phyloP scores from a whole-genome alignment of 352 stramenopile species.

The Phytophthora melonis region DNA sequence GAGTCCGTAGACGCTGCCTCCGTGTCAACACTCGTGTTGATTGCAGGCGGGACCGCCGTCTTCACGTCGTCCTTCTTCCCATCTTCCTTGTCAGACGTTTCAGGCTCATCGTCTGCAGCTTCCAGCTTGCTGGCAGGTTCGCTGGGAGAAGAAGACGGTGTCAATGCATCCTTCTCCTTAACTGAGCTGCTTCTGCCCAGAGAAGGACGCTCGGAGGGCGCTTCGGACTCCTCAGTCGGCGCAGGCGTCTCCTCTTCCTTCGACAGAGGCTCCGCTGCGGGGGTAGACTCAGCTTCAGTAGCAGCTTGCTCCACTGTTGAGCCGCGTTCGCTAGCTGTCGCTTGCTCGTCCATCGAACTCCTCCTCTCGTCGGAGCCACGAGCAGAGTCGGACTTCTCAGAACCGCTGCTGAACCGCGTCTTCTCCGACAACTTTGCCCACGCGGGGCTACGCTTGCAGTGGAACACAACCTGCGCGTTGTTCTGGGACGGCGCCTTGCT shows the following conservation, averaged over 20 bases:
- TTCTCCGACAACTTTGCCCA: conserved; percentile 72
- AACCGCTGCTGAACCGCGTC: conserved; percentile 48
- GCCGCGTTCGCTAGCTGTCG: conserved; percentile 22
- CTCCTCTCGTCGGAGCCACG: conserved; percentile 47
- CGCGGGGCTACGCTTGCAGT: conserved; percentile 72
- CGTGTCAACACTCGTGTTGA: conserved; percentile 18
- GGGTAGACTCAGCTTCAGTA: conserved; percentile 17
- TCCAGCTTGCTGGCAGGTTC: neutral
- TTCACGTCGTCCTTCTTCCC: conserved; percentile 11
- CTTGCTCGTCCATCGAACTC: conserved; percentile 41
- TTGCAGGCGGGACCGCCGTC: conserved; percentile 1
- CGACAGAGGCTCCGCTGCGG: neutral
- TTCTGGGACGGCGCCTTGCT: conserved; percentile 69
- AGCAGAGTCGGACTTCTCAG: conserved; percentile 41
- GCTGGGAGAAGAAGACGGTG: conserved; percentile 5
- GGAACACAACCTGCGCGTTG: conserved; percentile 72
- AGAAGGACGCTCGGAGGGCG: conserved; percentile 15
- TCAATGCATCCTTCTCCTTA: conserved; percentile 18
- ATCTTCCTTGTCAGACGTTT: conserved; percentile 14
- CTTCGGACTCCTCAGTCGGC: conserved; percentile 15
- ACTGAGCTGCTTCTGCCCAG: conserved; percentile 12
- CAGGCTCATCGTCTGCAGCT: conserved; percentile 6
- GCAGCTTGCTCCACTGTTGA: conserved; percentile 16
- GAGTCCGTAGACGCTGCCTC: conserved; percentile 19
- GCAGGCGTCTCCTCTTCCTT: conserved; percentile 16